Percentiles rank a stretch among this genome's conserved stretches.
Conservation (phyloP, 768 basidiomycete genomes). For the Ramaria sp. region DNA sequence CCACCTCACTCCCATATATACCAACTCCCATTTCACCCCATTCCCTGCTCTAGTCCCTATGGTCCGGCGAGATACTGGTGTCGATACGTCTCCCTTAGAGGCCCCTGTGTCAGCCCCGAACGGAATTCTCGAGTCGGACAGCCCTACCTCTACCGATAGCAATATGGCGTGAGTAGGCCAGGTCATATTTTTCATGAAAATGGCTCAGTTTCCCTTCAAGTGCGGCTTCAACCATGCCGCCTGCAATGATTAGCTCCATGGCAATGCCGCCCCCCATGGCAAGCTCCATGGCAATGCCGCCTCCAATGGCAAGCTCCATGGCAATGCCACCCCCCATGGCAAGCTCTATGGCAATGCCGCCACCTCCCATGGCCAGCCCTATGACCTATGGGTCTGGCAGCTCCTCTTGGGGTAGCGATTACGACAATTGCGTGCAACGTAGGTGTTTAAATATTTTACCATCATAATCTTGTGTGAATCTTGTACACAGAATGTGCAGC, state of each 20-base stretch:
- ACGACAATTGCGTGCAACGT: slow-evolving; percentile 65
- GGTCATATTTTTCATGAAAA: background rate
- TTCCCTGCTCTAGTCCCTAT: background rate
- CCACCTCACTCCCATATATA: slow-evolving; percentile 24
- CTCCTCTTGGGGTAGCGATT: slow-evolving; percentile 42
- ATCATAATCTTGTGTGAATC: background rate
- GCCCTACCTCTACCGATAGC: background rate
- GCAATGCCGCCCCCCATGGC: slow-evolving; percentile 8
- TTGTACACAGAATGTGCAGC: slow-evolving; percentile 50
- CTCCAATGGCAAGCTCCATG: background rate
- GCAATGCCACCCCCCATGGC: no score
- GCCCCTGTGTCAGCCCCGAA: slow-evolving; percentile 36
- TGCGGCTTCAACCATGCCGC: slow-evolving; percentile 6
- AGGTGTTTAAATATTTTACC: slow-evolving; percentile 20
- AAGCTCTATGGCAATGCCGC: slow-evolving; percentile 18
- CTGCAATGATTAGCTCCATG: slow-evolving; percentile 8
- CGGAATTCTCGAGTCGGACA: slow-evolving; percentile 32
- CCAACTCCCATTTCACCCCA: background rate
- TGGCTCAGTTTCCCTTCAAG: background rate
- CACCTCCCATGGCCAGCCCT: slow-evolving; percentile 23
- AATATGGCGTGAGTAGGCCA: background rate
- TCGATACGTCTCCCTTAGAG: slow-evolving; percentile 17
- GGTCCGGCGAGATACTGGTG: slow-evolving; percentile 3
- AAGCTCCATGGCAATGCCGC: no score
- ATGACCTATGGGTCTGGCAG: slow-evolving; percentile 55